Base-by-base conservation (phyloP, 345 rosid genomes). In the Pugionium cornutum region DNA sequence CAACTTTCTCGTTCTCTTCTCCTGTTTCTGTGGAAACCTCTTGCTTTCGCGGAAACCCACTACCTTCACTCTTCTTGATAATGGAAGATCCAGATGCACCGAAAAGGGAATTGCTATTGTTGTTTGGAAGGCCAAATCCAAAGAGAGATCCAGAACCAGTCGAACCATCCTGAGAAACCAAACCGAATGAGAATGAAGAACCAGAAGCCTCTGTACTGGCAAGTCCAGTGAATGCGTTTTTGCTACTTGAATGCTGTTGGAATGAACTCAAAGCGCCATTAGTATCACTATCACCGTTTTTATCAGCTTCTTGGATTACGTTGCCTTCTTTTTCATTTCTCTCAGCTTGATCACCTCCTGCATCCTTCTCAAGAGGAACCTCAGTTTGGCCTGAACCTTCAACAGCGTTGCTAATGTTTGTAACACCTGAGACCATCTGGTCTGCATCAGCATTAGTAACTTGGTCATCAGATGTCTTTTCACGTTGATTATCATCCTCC, bases 151-250 rank as follows among this genome's bases (percentile, higher is more conserved):
- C 75, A 59, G 83, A 51, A 52, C 76, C 52, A 55, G 84, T 46
- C 53, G 94, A 80, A 40, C 85, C 86, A 54, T 80, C 91, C 68
- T 78, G 80, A 1, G 83, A 42, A 68, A 74, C 72, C 18, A 79
- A 60, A 31, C 96, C 90, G 59, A 88, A 92, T 27, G 92, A 77
- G 76, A 94, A 94, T 4, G 88, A 68, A 46, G 89, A 32, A 64
- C 69, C 70, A 37, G 97, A 84, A 77, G 87, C 80, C 50, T 95
- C 95, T 56, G 99, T 88, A 57, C 97, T 87, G 30, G 92, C 89
- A 67, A 94, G 88, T 62, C 97, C 99, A 0, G 89, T 85, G 80
- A 94, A 94, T 25, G 99, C 99, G 67, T 94, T 94, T 83, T 83
- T 86, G 70, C 69, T 88, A 75, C 92, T 94, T 50, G 99, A 94